These are phyloP conservation scores for Imleria badia DNA, from an alignment of 768 basidiomycete species.

Conservation along the genomic window DNA sequence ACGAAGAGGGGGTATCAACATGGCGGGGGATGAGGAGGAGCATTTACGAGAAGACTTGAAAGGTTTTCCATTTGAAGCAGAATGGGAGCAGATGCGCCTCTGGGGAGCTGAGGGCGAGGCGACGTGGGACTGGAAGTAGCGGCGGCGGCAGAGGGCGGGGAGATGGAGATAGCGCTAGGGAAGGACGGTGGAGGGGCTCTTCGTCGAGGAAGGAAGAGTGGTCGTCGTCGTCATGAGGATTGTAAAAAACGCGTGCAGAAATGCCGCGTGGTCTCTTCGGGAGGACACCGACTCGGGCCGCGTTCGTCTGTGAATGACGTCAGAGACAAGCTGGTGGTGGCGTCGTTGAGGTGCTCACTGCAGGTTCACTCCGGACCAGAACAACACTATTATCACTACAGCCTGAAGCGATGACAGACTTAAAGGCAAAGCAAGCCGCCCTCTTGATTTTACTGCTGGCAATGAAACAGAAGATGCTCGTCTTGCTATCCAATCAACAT, in stretches of 20 bases:
- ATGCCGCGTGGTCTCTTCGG: constrained; percentile 28
- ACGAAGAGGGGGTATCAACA: constrained; percentile 14
- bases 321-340: neutral
- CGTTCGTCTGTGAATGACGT: no score
- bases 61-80: constrained; percentile 69
- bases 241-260: constrained; percentile 15
- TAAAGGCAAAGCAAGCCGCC: no score
- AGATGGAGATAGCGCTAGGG: constrained; percentile 36
- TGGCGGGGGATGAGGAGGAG: constrained; percentile 22
- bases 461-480: no score
- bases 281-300: no score
- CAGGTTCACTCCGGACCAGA: no score
- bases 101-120: constrained; percentile 24
- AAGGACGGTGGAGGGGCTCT: constrained; percentile 29
- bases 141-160: constrained; percentile 7
- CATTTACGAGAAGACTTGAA: no score
- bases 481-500: no score
- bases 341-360: no score
- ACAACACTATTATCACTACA: no score
- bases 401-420: no score
- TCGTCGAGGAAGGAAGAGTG: constrained; percentile 27
- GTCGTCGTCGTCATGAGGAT: constrained; percentile 27
- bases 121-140: constrained; percentile 5
- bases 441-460: no score
- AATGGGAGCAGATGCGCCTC: constrained; percentile 38